Conservation (phyloP, 2,329 filamentous ascomycete species). For the Fusarium mangiferae region DNA sequence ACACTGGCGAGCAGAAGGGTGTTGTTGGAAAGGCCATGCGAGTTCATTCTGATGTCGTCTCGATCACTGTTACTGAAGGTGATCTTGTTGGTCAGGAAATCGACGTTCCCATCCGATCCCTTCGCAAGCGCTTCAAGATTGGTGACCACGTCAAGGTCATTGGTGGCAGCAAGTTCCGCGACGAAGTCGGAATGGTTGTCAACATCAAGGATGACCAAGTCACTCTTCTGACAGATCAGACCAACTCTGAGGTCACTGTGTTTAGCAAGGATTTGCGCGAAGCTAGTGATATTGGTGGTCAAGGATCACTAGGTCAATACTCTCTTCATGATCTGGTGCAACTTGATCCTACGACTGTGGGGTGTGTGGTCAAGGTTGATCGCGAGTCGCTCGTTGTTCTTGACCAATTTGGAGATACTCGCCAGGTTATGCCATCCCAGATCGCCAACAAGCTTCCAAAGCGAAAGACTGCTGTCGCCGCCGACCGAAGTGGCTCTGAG, state of each 20-base stretch:
- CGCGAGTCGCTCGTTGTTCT: conserved; percentile 90
- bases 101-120: conserved; percentile 89
- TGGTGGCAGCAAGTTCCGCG: conserved; percentile 90
- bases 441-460: conserved; percentile 89
- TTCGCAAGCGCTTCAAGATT: conserved; percentile 91
- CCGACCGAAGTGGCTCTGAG: conserved; percentile 92
- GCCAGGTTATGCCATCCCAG: conserved; percentile 88
- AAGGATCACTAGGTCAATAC: conserved; percentile 86
- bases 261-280: conserved; percentile 97
- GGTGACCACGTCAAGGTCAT: conserved; percentile 99
- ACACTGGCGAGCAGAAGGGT: conserved; percentile 92
- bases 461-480: conserved; percentile 86
- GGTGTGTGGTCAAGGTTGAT: conserved; percentile 93
- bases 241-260: conserved; percentile 92
- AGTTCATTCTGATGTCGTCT: conserved; percentile 92
- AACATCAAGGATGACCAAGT: conserved; percentile 92
- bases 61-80: conserved; percentile 84
- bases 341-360: conserved; percentile 90
- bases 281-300: conserved; percentile 89
- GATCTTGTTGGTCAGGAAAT: conserved; percentile 84
- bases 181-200: conserved; percentile 97
- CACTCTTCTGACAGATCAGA: conserved; percentile 92
- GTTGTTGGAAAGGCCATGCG: conserved; percentile 86
- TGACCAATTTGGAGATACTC: conserved; percentile 87
- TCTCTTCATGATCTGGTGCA: conserved; percentile 94